Percentiles rank a stretch among this genome's conserved stretches.
Conservation (phyloP, 1,284 basidiomycete genomes). For the Austroboletus novae-zelandiae region DNA sequence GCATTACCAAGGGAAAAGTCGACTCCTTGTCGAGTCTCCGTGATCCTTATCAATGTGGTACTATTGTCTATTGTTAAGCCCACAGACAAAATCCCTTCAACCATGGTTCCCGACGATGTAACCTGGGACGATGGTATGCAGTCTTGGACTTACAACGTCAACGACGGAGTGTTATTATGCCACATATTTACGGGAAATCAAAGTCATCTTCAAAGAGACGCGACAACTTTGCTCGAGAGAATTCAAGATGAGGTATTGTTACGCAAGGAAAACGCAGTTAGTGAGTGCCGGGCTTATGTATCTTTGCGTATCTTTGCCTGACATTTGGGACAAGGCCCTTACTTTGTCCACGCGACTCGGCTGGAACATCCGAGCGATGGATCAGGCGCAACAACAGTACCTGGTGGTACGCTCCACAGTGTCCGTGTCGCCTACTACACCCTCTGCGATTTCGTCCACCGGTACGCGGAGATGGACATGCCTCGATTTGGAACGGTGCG, state of each 20-base stretch:
- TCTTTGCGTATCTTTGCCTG: neutral
- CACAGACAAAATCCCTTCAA: constrained; percentile 23
- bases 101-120: constrained; percentile 14
- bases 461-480: constrained; percentile 20
- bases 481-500: constrained; percentile 29
- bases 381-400: constrained; percentile 16
- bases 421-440: constrained; percentile 25
- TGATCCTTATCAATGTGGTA: constrained; percentile 25
- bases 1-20: constrained; percentile 13
- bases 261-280: constrained; percentile 19
- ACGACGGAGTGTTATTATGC: constrained; percentile 20
- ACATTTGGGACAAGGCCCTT: constrained; percentile 25
- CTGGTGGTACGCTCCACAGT: constrained; percentile 27
- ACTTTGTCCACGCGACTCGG: constrained; percentile 30
- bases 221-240: constrained; percentile 30
- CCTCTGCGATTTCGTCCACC: constrained; percentile 19
- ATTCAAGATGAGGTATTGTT: constrained; percentile 35
- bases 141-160: constrained; percentile 31
- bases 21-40: constrained; percentile 31
- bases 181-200: constrained; percentile 43
- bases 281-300: constrained; percentile 17
- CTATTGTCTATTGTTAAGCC: constrained; percentile 27
- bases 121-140: constrained; percentile 31
- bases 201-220: constrained; percentile 30
- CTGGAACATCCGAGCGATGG: constrained; percentile 8